Evolutionary conservation across 805 yeast genomes (phyloP), one percentile per base, ranked within the genome.

Genomic region (Candida chilensis): DNA sequence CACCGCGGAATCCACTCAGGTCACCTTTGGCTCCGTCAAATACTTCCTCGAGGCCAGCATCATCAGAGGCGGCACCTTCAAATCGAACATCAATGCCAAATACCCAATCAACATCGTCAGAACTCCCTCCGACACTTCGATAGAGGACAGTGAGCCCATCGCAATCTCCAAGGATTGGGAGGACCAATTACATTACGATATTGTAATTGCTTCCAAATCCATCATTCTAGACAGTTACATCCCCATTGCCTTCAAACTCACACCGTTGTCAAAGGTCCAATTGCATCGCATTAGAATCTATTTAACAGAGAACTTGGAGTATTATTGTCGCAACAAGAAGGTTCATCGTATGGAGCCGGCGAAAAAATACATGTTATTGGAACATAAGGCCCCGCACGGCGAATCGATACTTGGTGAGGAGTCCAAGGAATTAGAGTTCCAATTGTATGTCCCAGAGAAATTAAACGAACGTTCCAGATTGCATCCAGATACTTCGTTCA

Each of bases 81-180:
- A 87, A 50, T 63, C 86, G 16, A 82, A 80, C 41, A 53, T 92
- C 17, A 45, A 56, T 5, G 92, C 87, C 1, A 63, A 65, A 32
- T 50, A 71, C 21, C 83, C 83, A 1, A 65, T 92, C 2, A 64
- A 60, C 2, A 58, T 92, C 12, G 71, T 92, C 4, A 63, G 98
- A 38, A 67, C 87, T 0, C 88, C 88, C 8, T 65, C 84, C 1
- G 87, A 82, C 34, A 72, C 71, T 22, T 82, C 86, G 24, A 68
- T 80, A 16, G 97, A 92, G 49, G 90, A 83, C 46, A 78, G 81
- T 38, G 98, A 92, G 48, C 97, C 98, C 0, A 90, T 92, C 32
- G 83, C 86, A 4, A 86, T 92, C 21, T 68, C 80, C 17, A 67
- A 94, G 36, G 90, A 84, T 40, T 92, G 98, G 98, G 97, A 90